Base-by-base conservation (phyloP, 257 asterid genomes). In the Jacaranda mimosifolia region DNA sequence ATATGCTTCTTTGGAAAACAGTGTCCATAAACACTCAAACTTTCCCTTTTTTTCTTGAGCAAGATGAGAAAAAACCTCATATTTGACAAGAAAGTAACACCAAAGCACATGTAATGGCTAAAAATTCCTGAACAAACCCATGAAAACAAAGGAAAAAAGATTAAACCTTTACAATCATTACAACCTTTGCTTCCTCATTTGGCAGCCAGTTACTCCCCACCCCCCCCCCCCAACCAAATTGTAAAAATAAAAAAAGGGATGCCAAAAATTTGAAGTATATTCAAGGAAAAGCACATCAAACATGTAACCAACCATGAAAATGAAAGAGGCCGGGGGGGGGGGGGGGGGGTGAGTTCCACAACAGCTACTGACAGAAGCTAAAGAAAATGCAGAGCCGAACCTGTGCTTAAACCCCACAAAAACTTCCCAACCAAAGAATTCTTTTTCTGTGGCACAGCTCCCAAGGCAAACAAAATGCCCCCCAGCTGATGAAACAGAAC, bases 301-400 rank as follows among this genome's bases (percentile, higher is more conserved):
- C 32, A 26, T 2, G 32, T 26, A 26, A 26, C 32, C 32, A 26
- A 26, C 1, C 32, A 26, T n/a, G n/a, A n/a, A n/a, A n/a, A n/a
- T n/a, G n/a, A n/a, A n/a, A n/a, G n/a, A n/a, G n/a, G n/a, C n/a
- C n/a, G n/a, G n/a, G 32, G 32, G 32, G 32, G 1, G 32, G 32
- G 32, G 32, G 32, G 1, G 1, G 32, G 32, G 32, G 2, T 0
- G 32, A 26, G 19, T 14, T 64, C 10, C n/a, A 42, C 36, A 21
- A 18, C 46, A 15, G 68, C 10, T 13, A 13, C 3, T 14, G 17
- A 69, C 12, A 17, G 66, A 13, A 6, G 64, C 7, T 1, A 17
- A 9, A 35, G 70, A 55, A 82, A 82, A 76, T 55, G 81, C 58
- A 73, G 84, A 72, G 83, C 32, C 88, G 73, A 79, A 88, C 90